Evolutionary conservation across 495 filamentous ascomycete genomes (phyloP).

Genomic region (Hypomontagnella submonticulosa): DNA sequence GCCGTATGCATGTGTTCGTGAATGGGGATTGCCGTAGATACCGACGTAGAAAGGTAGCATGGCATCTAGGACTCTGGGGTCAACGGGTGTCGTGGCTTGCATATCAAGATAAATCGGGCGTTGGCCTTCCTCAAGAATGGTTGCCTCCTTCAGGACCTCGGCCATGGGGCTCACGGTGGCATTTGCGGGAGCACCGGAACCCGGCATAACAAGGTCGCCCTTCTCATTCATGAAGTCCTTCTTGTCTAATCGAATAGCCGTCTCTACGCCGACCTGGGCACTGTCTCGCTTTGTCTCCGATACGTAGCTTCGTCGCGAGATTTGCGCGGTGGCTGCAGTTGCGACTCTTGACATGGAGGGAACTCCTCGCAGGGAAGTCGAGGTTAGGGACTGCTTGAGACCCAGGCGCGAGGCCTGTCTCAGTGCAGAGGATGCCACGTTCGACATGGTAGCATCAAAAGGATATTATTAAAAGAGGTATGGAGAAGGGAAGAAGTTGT

Average conservation of each 20-base stretch:
- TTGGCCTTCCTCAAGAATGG: slow-evolving; percentile 91
- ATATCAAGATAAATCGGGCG: slow-evolving; percentile 97
- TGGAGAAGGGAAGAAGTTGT: slow-evolving; percentile 9
- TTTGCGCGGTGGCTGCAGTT: slow-evolving; percentile 37
- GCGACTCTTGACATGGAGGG: slow-evolving; percentile 58
- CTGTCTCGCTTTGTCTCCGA: slow-evolving; percentile 81
- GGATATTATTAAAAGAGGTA: slow-evolving; percentile 31
- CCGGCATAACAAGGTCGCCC: slow-evolving; percentile 70
- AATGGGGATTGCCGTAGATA: slow-evolving; percentile 97
- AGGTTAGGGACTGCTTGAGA: slow-evolving; percentile 62
- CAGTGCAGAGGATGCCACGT: slow-evolving; percentile 74
- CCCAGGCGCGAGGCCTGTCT: slow-evolving; percentile 82
- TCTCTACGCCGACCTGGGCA: slow-evolving; percentile 85
- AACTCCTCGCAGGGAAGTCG: slow-evolving; percentile 59
- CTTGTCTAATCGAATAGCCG: slow-evolving; percentile 84
- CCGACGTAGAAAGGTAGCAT: slow-evolving; percentile 96
- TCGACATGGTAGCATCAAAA: slow-evolving; percentile 69
- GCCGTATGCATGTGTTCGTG: slow-evolving; percentile 96
- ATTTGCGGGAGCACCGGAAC: slow-evolving; percentile 59
- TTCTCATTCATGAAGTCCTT: slow-evolving; percentile 79
- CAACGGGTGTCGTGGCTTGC: slow-evolving; percentile 97
- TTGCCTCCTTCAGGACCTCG: slow-evolving; percentile 89
- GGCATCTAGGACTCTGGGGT: slow-evolving; percentile 92
- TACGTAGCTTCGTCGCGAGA: slow-evolving; percentile 74
- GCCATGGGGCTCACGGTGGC: slow-evolving; percentile 82